Evolutionary conservation across 495 filamentous ascomycete species (phyloP), one percentile per base, ranked within the genome.

Genomic region (Talaromyces thailandensis): DNA sequence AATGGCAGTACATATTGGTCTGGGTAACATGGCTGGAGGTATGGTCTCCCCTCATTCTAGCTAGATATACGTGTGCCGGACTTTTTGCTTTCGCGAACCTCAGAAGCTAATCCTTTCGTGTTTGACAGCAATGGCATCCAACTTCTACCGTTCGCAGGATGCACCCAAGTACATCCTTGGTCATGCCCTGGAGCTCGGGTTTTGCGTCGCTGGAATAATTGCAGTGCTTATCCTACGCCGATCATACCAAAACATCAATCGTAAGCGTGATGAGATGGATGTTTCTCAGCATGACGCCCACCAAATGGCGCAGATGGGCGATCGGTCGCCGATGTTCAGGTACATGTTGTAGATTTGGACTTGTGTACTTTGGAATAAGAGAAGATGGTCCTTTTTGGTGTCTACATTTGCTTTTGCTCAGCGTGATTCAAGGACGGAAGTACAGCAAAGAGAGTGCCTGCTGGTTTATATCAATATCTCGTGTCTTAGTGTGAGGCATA

Each of bases 1-100:
- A 0, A 89, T 92, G 82, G 90, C 88, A 0, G 74, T 92, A 3
- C 86, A 89, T 35, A 92, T 93, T 62, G 88, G 89, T 0, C 65
- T 87, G 28, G 90, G 90, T 0, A 91, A 90, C 63, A 72, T 92
- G 4, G 87, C 83, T 21, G 89, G 89, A 31, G 73, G 74, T 76
- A 68, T 5, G 28, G 28, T 50, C 12, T 50, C 25, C 14, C 29
- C 6, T 60, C 21, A 24, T 18, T 14, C 26, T 25, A 50, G n/a
- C 23, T 58, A 16, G 16, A 16, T 16, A 40, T 40, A 12, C 1
- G 4, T 14, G 35, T n/a, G 5, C 14, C 0, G 7, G 5, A 5
- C 12, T 26, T 52, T 23, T 52, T 52, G 9, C 29, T 9, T 31
- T 31, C 29, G 1, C 7, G 29, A 52, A 11, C 25, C n/a, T 7